Base-by-base conservation (phyloP, 257 asterid genomes). In the Parsonsia alboflavescens region DNA sequence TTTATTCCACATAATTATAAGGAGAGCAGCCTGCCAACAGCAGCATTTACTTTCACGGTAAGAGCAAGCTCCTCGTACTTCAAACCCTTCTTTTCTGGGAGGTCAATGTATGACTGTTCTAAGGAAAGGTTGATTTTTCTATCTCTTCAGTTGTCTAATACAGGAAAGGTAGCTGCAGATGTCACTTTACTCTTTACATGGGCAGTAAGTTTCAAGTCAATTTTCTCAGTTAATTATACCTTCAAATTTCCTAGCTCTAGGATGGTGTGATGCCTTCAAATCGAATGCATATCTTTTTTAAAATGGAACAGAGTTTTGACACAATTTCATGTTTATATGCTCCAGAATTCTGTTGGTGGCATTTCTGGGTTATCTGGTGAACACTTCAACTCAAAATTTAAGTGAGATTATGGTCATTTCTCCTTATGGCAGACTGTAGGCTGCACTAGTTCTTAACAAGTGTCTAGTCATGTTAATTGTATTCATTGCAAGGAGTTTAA, bases 301-400 rank as follows among this genome's bases (percentile, higher is more conserved):
- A 45, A 75, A 50, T 59, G 64, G 11, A 39, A 49, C 26, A 50
- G 59, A 62, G 48, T 72, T 68, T 78, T 75, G 76, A 75, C 77
- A 54, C 13, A 57, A 72, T 70, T 72, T 76, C 71, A 70, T 73
- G 70, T 80, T 65, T 56, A 69, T 26, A 22, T 88, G 80, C 73
- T 82, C 77, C 79, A 94, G 99, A 94, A 94, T 70, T 94, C 99
- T 44, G 97, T 93, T 80, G 98, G 99, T 80, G 99, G 97, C 50
- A 90, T 73, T 81, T 94, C 99, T 28, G 99, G 96, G 76, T 80
- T 84, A 82, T 89, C 98, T 54, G 96, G 98, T 65, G 85, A 82
- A 72, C 99, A 94, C 83, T 87, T 90, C 82, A 94, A 90, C 81
- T 86, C 95, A 78, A 86, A 83, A 74, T 88, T 88, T 80, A 80